Evolutionary conservation across 345 rosid species (phyloP).

Genomic region (Kernera saxatilis): DNA sequence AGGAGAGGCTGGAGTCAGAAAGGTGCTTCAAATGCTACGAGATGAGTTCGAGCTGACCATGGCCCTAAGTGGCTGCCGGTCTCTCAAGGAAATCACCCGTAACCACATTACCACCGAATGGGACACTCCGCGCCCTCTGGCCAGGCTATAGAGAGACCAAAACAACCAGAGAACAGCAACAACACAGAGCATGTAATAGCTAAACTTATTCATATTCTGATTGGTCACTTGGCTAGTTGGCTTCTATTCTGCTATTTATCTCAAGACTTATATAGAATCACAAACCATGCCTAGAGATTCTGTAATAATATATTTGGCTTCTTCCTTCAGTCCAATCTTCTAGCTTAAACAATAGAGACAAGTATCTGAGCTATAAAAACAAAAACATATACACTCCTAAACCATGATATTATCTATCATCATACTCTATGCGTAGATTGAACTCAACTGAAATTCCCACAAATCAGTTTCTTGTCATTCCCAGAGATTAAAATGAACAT

Average conservation of each 20-base stretch:
- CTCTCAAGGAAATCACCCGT: constrained; percentile 80
- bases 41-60: constrained; percentile 89
- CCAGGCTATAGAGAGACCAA: constrained; percentile 37
- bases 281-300: constrained; percentile 4
- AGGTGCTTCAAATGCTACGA: constrained; percentile 73
- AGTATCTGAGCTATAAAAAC: neutral
- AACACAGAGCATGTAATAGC: constrained; percentile 8
- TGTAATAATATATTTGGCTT: constrained; percentile 12
- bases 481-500: neutral
- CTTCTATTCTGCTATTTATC: neutral
- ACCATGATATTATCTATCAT: neutral
- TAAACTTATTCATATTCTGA: constrained; percentile 9
- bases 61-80: constrained; percentile 85
- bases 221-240: constrained; percentile 4
- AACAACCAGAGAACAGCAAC: neutral
- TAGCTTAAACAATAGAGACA: neutral
- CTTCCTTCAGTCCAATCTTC: neutral
- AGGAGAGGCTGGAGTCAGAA: constrained; percentile 75
- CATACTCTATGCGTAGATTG: neutral
- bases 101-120: constrained; percentile 65
- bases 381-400: neutral
- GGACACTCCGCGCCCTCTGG: constrained; percentile 46
- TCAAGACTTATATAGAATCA: constrained; percentile 12
- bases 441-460: neutral
- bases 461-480: neutral